A percentile compares a stretch with the other conserved stretches of the same genome.
These are phyloP conservation scores for Candolleomyces aberdarensis DNA, from an alignment of 768 basidiomycete species.

Conservation along the genomic window DNA sequence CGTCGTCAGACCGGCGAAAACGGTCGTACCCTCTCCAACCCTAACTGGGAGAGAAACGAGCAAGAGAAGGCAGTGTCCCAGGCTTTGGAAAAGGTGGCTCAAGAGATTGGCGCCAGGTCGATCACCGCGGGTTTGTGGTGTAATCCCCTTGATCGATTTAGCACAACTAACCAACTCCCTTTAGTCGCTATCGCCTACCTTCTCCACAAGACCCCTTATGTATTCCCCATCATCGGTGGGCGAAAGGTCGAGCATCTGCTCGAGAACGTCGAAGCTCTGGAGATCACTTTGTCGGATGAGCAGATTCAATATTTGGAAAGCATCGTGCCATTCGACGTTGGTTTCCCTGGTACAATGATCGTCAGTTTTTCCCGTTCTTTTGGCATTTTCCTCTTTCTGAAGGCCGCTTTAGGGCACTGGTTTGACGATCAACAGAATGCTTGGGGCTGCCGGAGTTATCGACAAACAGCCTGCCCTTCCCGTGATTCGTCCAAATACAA, in stretches of 20 bases:
- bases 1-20: slow-evolving; percentile 30
- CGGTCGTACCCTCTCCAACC: slow-evolving; percentile 27
- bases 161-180: neutral
- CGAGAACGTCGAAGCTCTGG: slow-evolving; percentile 47
- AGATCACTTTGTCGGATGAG: slow-evolving; percentile 35
- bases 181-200: slow-evolving; percentile 50
- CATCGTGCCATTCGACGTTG: slow-evolving; percentile 37
- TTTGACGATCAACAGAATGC: neutral
- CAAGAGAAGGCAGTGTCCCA: slow-evolving; percentile 37
- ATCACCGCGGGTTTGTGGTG: slow-evolving; percentile 38
- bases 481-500: neutral
- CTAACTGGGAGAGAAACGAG: slow-evolving; percentile 44
- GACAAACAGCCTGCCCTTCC: neutral
- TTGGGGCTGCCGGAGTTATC: neutral
- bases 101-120: slow-evolving; percentile 43
- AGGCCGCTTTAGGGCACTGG: neutral
- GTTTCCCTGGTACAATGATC: slow-evolving; percentile 36
- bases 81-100: slow-evolving; percentile 48
- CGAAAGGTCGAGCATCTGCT: slow-evolving; percentile 50
- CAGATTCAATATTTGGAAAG: slow-evolving; percentile 44
- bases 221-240: slow-evolving; percentile 49
- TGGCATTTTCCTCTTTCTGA: neutral
- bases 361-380: slow-evolving; percentile 18
- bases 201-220: slow-evolving; percentile 51
- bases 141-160: neutral